Base-by-base conservation (phyloP, 257 asterid genomes). In the Primulina tabacum region DNA sequence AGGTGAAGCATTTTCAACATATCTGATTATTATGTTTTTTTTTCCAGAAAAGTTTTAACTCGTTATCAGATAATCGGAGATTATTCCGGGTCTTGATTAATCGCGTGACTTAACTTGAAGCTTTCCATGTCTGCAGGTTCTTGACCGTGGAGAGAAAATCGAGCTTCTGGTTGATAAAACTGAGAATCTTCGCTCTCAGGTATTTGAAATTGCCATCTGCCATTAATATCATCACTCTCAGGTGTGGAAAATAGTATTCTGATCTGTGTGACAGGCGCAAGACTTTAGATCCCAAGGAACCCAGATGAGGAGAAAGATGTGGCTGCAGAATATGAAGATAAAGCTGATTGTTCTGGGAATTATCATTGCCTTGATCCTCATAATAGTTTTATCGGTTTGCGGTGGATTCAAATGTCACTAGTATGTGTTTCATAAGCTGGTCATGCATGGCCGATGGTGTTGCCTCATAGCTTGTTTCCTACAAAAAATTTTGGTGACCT, bases 261-360 rank as follows among this genome's bases (percentile, higher is more conserved):
- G 57, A 68, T 16, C 33, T 65, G 43, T 70, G 50, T 70, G 73
- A 79, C 81, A 90, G 95, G 95, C 97, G 26, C 97, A 88, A 79
- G 97, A 90, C 82, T 90, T 90, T 80, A 82, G 89, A 83, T 83
- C 95, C 7, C 90, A 83, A 71, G 97, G 97, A 72, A 90, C 95
- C 70, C 59, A 82, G 77, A 86, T 90, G 85, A 90, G 95, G 86
- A 85, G 95, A 72, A 88, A 83, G 82, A 90, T 90, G 91, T 90
- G 97, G 97, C 68, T 84, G 60, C 93, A 88, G 86, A 90, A 88
- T 56, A 88, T 90, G 97, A 90, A 88, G 85, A 85, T 88, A 76
- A 90, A 90, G 90, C 87, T 90, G 68, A 87, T 90, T 70, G 95
- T 90, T 62, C 87, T 90, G 47, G 97, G 77, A 60, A 86, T 90